Percentiles rank a stretch among this genome's conserved stretches.
Conservation (phyloP, 495 filamentous ascomycete species). For the Penicillium cataractarum region DNA sequence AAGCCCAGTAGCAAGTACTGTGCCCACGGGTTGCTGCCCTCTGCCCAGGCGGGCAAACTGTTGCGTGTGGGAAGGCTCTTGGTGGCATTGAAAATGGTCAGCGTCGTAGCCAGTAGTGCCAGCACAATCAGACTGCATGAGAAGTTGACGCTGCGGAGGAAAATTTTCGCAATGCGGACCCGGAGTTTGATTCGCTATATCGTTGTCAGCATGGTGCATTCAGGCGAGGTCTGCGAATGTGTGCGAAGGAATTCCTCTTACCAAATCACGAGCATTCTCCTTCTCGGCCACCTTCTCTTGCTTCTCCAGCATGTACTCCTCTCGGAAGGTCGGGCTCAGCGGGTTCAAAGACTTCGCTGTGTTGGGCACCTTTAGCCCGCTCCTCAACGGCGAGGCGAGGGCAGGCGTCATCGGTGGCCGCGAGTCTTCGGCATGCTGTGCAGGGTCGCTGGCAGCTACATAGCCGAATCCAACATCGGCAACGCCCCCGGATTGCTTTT, state of each 20-base stretch:
- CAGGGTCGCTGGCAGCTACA: constrained; percentile 55
- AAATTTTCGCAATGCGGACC: constrained; percentile 91
- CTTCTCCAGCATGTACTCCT: constrained; percentile 83
- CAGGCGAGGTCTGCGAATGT: not conserved
- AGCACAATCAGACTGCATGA: constrained; percentile 95
- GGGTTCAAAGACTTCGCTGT: constrained; percentile 69
- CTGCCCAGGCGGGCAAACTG: constrained; percentile 81
- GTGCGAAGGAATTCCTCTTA: constrained; percentile 51
- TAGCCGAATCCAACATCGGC: constrained; percentile 94
- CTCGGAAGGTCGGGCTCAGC: constrained; percentile 84
- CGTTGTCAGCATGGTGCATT: constrained; percentile 13
- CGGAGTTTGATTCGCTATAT: constrained; percentile 87
- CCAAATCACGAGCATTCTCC: constrained; percentile 81
- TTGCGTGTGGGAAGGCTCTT: constrained; percentile 71
- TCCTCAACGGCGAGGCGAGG: constrained; percentile 78
- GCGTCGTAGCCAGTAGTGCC: constrained; percentile 78
- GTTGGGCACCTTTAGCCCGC: constrained; percentile 82
- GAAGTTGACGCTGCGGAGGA: constrained; percentile 92
- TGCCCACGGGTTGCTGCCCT: constrained; percentile 80
- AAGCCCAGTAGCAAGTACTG: constrained; percentile 81
- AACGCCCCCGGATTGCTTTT: constrained; percentile 55
- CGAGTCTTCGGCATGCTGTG: constrained; percentile 55
- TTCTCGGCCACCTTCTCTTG: constrained; percentile 77
- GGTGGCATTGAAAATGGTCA: constrained; percentile 88
- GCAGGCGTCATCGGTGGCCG: constrained; percentile 41